phyloP scores from a whole-genome alignment of 2,329 filamentous ascomycete genomes.

The Orbilia oligospora region DNA sequence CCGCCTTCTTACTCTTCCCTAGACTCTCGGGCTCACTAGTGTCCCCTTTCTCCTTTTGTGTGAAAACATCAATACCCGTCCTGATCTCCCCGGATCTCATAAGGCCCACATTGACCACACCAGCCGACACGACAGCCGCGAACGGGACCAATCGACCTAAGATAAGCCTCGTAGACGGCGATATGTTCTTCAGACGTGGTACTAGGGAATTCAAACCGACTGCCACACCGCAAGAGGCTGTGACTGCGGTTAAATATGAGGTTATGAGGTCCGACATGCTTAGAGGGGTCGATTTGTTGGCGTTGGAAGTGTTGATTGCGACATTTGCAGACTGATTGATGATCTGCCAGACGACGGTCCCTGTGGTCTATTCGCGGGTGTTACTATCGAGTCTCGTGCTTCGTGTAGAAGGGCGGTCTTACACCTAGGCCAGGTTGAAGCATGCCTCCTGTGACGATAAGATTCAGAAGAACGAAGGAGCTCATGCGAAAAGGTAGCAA shows the following conservation, averaged over 20 bases:
- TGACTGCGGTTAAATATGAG: conserved; percentile 92
- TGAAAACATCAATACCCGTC: conserved; percentile 90
- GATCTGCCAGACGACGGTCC: conserved; percentile 93
- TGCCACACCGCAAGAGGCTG: conserved; percentile 92
- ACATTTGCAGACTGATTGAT: conserved; percentile 98
- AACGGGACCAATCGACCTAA: conserved; percentile 93
- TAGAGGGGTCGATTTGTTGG: conserved; percentile 95
- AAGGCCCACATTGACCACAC: conserved; percentile 93
- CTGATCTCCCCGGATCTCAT: conserved; percentile 98
- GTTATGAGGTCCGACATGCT: conserved; percentile 84
- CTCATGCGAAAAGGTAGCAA: conserved; percentile 98
- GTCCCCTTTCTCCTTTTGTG: conserved; percentile 74
- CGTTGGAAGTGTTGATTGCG: conserved; percentile 96
- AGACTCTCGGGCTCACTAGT: conserved; percentile 77
- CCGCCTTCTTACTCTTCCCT: conserved; percentile 89
- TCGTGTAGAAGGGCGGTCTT: conserved; percentile 64
- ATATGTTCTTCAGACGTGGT: conserved; percentile 82
- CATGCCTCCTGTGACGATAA: conserved; percentile 97
- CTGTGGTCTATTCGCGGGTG: conserved; percentile 66
- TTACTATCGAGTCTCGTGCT: conserved; percentile 26
- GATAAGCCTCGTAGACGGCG: conserved; percentile 80
- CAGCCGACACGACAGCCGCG: conserved; percentile 91
- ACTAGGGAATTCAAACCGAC: conserved; percentile 92
- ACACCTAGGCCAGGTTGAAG: conserved; percentile 86
- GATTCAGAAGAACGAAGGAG: conserved; percentile 90